Base-by-base conservation (phyloP, 164 flowering plant genomes). In the Buxus sempervirens region DNA sequence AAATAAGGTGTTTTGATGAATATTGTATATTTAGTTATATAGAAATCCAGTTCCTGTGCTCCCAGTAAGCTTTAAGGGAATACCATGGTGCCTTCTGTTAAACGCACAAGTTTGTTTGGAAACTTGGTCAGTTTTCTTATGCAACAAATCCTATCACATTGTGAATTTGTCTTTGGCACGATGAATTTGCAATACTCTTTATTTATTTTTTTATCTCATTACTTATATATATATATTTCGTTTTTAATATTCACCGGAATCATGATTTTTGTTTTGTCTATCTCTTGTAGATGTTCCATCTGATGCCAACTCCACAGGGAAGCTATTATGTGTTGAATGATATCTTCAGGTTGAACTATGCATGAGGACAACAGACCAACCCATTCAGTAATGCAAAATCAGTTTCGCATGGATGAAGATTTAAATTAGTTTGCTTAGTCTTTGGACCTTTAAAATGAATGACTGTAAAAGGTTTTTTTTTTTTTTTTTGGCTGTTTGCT, bases 301-400 rank as follows among this genome's bases (percentile, higher is more conserved):
- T 88, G 87, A 83, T 86, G 81, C 88, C 89, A 2, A 86, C 89
- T 20, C 87, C 87, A 23, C 83, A 82, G 63, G 86, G 85, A 72
- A 85, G 86, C 83, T 88, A 79, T 60, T 87, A 80, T 60, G 96
- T 86, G 71, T 72, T 77, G 67, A 90, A 85, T 67, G 91, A 88
- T 82, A 85, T 88, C n/a, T 90, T 90, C 80, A 82, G 90, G 71
- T 76, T 85, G 84, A 90, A 90, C 82, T 85, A 86, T 73, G 91
- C 91, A 16, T 87, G 83, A 83, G 66, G 54, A 54, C 57, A 23
- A 72, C 22, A 26, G 24, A 61, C 61, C 21, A 12, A 36, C 6
- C 8, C 68, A 49, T 23, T 42, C 48, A 2, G 14, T 49, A 51
- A 18, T 26, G 55, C 61, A 25, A 24, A 38, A 32, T 3, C 38